Percentiles rank a stretch among this genome's conserved stretches.
These are phyloP conservation scores for Melanomma pulvis-pyrius DNA, from an alignment of 495 filamentous ascomycete genomes.

Conservation along the genomic window DNA sequence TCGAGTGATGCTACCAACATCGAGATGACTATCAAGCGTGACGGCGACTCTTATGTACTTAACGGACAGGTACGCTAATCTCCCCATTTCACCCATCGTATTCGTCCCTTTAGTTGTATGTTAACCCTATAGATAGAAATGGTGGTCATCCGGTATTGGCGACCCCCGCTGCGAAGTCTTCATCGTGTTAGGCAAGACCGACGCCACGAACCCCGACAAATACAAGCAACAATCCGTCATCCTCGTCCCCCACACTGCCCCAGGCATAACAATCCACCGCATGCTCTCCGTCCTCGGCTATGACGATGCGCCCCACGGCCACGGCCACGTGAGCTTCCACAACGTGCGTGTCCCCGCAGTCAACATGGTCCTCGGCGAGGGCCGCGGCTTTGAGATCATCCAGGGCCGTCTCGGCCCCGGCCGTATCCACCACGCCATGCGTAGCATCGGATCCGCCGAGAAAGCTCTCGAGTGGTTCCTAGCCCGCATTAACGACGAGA, in stretches of 20 bases:
- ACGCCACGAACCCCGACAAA: slow-evolving; percentile 43
- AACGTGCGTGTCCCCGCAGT: slow-evolving; percentile 49
- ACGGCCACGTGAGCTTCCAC: slow-evolving; percentile 49
- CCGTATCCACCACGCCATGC: slow-evolving; percentile 52
- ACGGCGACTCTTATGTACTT: slow-evolving; percentile 48
- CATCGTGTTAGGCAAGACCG: slow-evolving; percentile 50
- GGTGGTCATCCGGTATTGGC: slow-evolving; percentile 49
- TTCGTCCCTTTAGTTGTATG: not conserved
- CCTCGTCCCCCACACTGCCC: slow-evolving; percentile 46
- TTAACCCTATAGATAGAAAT: slow-evolving; percentile 42
- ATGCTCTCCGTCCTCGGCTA: slow-evolving; percentile 52
- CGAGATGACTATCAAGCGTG: slow-evolving; percentile 42
- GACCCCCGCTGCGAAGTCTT: slow-evolving; percentile 51
- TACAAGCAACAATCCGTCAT: slow-evolving; percentile 51
- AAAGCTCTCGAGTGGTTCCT: slow-evolving; percentile 51
- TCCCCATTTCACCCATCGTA: not conserved
- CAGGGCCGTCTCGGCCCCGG: slow-evolving; percentile 51
- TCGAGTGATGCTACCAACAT: slow-evolving; percentile 51
- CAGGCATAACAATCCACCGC: slow-evolving; percentile 51
- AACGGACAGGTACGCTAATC: slow-evolving; percentile 43
- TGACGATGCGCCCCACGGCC: slow-evolving; percentile 52
- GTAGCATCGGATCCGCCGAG: slow-evolving; percentile 48
- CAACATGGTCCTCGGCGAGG: slow-evolving; percentile 48
- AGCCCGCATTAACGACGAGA: slow-evolving; percentile 47
- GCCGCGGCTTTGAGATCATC: slow-evolving; percentile 51